Conservation (phyloP, 345 rosid genomes). For the Eucalyptus sideroxylon region DNA sequence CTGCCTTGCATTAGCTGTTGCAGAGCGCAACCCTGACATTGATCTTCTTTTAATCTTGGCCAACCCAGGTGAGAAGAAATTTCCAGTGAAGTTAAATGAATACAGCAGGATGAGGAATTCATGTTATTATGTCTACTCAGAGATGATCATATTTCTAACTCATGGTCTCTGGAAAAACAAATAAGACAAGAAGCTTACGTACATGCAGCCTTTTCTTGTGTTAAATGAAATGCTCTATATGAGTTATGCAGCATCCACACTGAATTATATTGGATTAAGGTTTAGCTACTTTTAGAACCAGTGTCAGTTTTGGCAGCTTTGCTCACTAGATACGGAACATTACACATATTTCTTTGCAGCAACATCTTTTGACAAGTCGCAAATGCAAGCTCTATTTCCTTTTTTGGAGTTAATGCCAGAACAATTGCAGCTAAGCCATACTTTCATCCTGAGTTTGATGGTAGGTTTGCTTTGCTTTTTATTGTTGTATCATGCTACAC, state of each 20-base stretch:
- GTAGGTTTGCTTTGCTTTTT: conserved; percentile 26
- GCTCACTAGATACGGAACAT: not conserved
- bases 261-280: not conserved
- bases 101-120: not conserved
- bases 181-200: not conserved
- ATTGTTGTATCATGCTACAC: not conserved
- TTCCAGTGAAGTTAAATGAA: not conserved
- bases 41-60: conserved; percentile 63
- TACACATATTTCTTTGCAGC: conserved; percentile 27
- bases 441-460: conserved; percentile 20
- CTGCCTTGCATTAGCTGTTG: conserved; percentile 65
- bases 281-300: not conserved
- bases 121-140: not conserved
- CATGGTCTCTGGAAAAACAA: not conserved
- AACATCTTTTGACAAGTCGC: conserved; percentile 57
- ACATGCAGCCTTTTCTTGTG: not conserved
- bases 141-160: not conserved
- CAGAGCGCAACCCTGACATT: conserved; percentile 49
- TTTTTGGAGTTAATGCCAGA: conserved; percentile 38
- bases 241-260: not conserved
- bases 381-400: conserved; percentile 37
- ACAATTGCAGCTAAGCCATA: conserved; percentile 7
- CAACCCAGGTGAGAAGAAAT: conserved; percentile 47
- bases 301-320: not conserved
- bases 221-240: not conserved